A percentile compares a stretch with the other conserved stretches of the same genome.
phyloP scores from a whole-genome alignment of 2,329 filamentous ascomycete genomes.

The Aspergillus thermomutatus region DNA sequence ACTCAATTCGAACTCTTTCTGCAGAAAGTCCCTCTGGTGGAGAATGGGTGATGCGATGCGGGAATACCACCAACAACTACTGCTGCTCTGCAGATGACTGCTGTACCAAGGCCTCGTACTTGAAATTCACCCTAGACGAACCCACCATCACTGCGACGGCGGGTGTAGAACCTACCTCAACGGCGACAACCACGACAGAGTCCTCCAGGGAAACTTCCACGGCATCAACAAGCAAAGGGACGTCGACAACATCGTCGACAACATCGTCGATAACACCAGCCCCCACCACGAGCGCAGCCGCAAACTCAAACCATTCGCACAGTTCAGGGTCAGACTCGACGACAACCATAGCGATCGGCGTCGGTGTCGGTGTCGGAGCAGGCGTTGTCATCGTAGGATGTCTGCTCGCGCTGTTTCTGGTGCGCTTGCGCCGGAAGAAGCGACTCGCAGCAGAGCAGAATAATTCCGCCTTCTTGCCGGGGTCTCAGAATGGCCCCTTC shows the following conservation, averaged over 20 bases:
- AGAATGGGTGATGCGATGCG: conserved; percentile 5
- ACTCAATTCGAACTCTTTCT: not conserved
- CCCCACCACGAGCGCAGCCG: not conserved
- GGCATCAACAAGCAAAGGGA: not conserved
- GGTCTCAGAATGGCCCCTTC: not conserved
- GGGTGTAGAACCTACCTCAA: not conserved
- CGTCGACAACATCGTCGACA: not conserved
- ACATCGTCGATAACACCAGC: not conserved
- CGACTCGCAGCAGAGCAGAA: not conserved
- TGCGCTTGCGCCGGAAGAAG: not conserved
- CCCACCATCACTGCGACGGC: conserved; percentile 1
- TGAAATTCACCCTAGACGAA: not conserved
- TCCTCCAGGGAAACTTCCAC: not conserved
- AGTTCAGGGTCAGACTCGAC: not conserved
- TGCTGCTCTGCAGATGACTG: conserved; percentile 6
- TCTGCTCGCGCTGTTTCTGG: not conserved
- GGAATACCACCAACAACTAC: not conserved
- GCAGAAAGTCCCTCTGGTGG: not conserved
- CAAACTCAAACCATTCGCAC: not conserved
- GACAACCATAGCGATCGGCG: not conserved
- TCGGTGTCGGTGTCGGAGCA: not conserved
- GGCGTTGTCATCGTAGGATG: not conserved
- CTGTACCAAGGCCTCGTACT: not conserved
- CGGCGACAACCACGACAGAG: not conserved
- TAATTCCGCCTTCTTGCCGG: not conserved